Base-by-base conservation (phyloP, 768 basidiomycete genomes). In the Daedalea quercina region DNA sequence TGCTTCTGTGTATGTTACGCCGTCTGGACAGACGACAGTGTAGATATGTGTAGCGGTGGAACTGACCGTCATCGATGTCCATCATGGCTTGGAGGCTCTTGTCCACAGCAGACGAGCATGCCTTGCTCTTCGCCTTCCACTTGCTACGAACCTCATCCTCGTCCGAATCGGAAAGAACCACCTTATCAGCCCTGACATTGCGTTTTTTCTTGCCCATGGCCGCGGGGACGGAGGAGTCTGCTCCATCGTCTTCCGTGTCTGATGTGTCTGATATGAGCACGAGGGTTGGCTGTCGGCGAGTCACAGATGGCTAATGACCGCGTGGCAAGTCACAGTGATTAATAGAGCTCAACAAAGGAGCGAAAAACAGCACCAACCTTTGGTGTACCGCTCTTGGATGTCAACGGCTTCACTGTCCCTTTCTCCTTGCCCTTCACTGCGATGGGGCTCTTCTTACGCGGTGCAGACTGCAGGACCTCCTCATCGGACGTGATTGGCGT, bases 61-160 rank as follows among this genome's bases (percentile, higher is more conserved):
- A 53, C 64, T 11, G 37, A 85, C 87, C 80, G 60, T 89, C 87
- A 52, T 87, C 86, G 50, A 88, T 76, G 47, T 90, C 87, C 86
- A 88, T 87, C 73, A 88, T 76, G 9, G 78, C 84, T n/a, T 65
- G 65, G 45, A 77, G 46, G 42, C 76, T 77, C 56, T 53, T 63
- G 57, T 71, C 72, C 11, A 72, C 69, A 9, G 77, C 78, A 15
- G 73, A 70, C 53, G 9, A 57, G 56, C 46, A 54, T 47, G 66
- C 65, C 58, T 73, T 74, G 28, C 64, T 59, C 50, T 60, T 67
- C 52, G 51, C 54, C 51, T 66, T 65, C 48, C 55, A 8, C 48
- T 12, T 11, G 33, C 34, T 50, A 7, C 25, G n/a, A n/a, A n/a
- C 67, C 28, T 31, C 28, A 12, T 75, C 74, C 0, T 79, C 73